A percentile compares a stretch with the other conserved stretches of the same genome.
Conservation (phyloP, 2,329 filamentous ascomycete genomes). For the Colletotrichum cereale region DNA sequence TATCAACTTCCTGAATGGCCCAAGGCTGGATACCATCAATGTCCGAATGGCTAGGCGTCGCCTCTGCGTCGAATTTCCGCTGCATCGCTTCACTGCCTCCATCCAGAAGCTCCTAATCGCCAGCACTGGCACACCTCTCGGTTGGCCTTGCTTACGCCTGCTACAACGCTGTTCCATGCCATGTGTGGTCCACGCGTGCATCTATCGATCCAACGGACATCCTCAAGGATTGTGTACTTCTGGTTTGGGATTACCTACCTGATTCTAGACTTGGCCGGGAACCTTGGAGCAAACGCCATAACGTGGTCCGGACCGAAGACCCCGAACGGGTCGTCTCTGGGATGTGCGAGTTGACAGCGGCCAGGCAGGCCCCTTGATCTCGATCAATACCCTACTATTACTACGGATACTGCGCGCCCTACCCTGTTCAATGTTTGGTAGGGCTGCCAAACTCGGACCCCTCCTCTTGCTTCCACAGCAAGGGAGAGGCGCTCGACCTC, state of each 20-base stretch:
- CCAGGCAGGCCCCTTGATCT: not conserved
- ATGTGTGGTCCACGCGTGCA: slow-evolving; percentile 3
- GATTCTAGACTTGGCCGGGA: not conserved
- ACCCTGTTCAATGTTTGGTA: not conserved
- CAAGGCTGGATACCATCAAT: slow-evolving; percentile 12
- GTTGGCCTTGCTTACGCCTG: not conserved
- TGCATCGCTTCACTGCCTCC: slow-evolving; percentile 25
- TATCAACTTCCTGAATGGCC: slow-evolving; percentile 26
- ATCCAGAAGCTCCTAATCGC: slow-evolving; percentile 17
- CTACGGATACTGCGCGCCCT: too few relatives aligned
- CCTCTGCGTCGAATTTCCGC: not conserved
- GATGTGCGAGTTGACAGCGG: not conserved
- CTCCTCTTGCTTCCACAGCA: not conserved
- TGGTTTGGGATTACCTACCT: not conserved
- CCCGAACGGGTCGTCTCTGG: slow-evolving; percentile 7
- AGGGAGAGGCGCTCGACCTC: not conserved
- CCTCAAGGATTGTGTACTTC: not conserved
- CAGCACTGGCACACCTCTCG: not conserved
- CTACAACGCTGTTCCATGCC: slow-evolving; percentile 4
- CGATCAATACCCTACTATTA: not conserved
- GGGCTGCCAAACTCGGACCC: not conserved
- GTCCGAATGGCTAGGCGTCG: not conserved
- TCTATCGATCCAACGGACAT: slow-evolving; percentile 16
- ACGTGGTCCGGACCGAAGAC: slow-evolving; percentile 10
- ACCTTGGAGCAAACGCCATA: slow-evolving; percentile 6